Evolutionary conservation across 2,329 filamentous ascomycete species (phyloP), one percentile per base, ranked within the genome.

Genomic region (Microdochium nivale): DNA sequence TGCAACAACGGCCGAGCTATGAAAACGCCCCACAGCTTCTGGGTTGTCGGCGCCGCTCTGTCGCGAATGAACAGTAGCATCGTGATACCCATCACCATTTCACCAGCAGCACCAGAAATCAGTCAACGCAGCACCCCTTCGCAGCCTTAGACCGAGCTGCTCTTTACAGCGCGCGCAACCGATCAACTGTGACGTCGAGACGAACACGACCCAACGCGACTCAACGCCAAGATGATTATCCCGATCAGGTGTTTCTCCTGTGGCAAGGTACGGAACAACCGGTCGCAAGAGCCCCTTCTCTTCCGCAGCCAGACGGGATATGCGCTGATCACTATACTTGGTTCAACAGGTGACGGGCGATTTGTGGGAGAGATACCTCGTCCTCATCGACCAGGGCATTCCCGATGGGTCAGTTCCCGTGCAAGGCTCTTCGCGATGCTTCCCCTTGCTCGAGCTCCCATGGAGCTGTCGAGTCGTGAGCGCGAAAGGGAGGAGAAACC

Each of bases 181-280:
- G n/a, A n/a, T n/a, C n/a, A n/a, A n/a, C n/a, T n/a, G n/a, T n/a
- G n/a, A n/a, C n/a, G n/a, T n/a, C n/a, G n/a, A n/a, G n/a, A n/a
- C n/a, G n/a, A n/a, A n/a, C n/a, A 30, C 27, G 27, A 30, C 19
- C 16, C 40, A 23, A 8, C 40, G 10, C 9, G 14, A 40, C 24
- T 35, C 19, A 48, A 33, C 48, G 56, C 59, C 74, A 87, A 73
- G 52, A 99, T 99, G 94, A 99, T 99, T 72, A 97, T 99, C 61
- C 94, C 94, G 2, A 89, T 99, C 59, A 90, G 94, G 61, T 99
- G 94, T 76, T 99, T 99, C 74, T 97, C 94, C 53, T 99, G 94
- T 71, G 94, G 94, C 71, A 99, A 99, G 88, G 94, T 96, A 72
- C 54, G 71, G 60, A 11, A 13, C 35, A 46, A n/a, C 50, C 49